Percentiles rank a stretch among this genome's conserved stretches.
Evolutionary conservation across 345 rosid species (phyloP).

Genomic region (Garcia nutans): DNA sequence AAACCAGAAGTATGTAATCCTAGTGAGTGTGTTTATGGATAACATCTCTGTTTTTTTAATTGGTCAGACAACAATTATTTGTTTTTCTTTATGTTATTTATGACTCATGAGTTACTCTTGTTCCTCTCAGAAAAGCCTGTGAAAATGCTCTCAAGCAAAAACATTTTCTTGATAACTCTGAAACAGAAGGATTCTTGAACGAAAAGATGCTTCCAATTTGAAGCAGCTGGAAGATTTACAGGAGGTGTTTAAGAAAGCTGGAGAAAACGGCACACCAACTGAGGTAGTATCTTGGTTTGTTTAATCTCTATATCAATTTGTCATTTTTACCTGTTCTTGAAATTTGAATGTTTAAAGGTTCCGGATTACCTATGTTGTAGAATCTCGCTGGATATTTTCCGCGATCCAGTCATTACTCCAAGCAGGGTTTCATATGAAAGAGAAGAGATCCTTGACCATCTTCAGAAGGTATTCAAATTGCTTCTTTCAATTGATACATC

Average conservation of each 20-base stretch:
- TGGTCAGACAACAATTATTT: neutral
- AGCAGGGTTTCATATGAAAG: conserved; percentile 90
- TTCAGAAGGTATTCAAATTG: conserved; percentile 52
- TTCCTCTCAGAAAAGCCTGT: conserved; percentile 65
- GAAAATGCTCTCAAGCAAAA: conserved; percentile 73
- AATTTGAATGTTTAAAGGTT: conserved; percentile 49
- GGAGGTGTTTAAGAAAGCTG: conserved; percentile 63
- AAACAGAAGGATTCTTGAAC: conserved; percentile 52
- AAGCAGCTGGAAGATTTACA: conserved; percentile 52
- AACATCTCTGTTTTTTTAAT: neutral
- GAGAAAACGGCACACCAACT: conserved; percentile 58
- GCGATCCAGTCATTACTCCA: conserved; percentile 89
- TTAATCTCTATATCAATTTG: neutral
- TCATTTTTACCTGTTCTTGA: neutral
- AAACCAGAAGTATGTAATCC: conserved; percentile 70
- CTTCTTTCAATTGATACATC: neutral
- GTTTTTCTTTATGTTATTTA: conserved; percentile 2
- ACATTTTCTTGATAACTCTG: conserved; percentile 45
- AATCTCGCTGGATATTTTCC: conserved; percentile 81
- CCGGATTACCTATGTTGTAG: conserved; percentile 89
- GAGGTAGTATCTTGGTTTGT: conserved; percentile 44
- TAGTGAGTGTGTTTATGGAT: conserved; percentile 30
- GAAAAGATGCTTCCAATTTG: conserved; percentile 37
- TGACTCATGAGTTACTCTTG: conserved; percentile 16
- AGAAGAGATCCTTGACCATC: conserved; percentile 81